phyloP scores from a whole-genome alignment of 129 eudicot genomes.

The Saussurea involucrata region DNA sequence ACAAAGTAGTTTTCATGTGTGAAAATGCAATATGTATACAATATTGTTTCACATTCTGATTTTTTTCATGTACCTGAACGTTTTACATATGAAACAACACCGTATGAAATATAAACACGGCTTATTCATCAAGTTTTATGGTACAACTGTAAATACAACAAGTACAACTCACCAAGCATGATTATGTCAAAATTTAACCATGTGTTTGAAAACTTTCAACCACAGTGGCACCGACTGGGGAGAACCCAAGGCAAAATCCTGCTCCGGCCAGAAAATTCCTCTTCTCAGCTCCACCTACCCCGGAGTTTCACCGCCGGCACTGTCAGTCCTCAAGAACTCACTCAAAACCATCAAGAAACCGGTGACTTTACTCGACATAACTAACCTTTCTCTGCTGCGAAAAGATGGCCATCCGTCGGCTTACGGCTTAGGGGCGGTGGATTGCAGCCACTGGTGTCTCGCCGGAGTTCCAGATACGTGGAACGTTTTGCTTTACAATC shows the following conservation, averaged over 20 bases:
- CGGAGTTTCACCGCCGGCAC: slow-evolving; percentile 45
- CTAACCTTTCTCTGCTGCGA: slow-evolving; percentile 60
- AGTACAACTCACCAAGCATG: not conserved
- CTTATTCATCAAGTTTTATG: not conserved
- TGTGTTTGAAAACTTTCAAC: not conserved
- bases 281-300: slow-evolving; percentile 55
- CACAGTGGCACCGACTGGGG: slow-evolving; percentile 73
- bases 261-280: slow-evolving; percentile 63
- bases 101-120: too few species aligned
- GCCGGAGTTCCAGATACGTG: slow-evolving; percentile 93
- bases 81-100: not conserved
- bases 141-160: not conserved
- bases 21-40: too few species aligned
- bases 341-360: slow-evolving; percentile 59
- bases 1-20: not conserved
- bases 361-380: slow-evolving; percentile 62
- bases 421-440: slow-evolving; percentile 63
- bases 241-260: slow-evolving; percentile 55
- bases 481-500: slow-evolving; percentile 71
- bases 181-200: not conserved
- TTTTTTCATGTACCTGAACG: not conserved
- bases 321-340: slow-evolving; percentile 51
- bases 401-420: slow-evolving; percentile 88
- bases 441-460: slow-evolving; percentile 96
- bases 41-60: not conserved